Evolutionary conservation across 2,329 filamentous ascomycete species (phyloP), one percentile per base, ranked within the genome.

Genomic region (Fusarium drepaniforme): DNA sequence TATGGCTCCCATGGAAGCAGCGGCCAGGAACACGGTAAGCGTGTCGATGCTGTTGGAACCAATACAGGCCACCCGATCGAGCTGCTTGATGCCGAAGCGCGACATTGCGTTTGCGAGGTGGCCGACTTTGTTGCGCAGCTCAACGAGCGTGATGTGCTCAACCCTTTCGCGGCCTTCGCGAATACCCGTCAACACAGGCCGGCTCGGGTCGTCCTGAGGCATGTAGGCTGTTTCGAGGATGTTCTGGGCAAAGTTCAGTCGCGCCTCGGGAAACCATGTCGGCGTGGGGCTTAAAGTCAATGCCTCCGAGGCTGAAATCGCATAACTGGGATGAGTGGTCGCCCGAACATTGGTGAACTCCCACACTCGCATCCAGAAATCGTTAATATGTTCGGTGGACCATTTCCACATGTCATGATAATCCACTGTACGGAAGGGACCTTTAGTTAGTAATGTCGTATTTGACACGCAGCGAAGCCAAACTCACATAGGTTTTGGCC

Each of bases 1-100:
- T 18, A 68, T 68, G 1, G 66, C 66, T 2, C 66, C 61, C 3
- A 65, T 64, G 7, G 66, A 68, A 6, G 65, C 42, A 30, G 66
- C 65, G 18, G 66, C 66, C 5, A 68, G 37, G 28, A 61, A 65
- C 5, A 59, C 13, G 15, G 42, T 44, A 9, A 68, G 33, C 40
- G 66, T 33, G 13, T 33, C 37, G 7, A 40, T n/a, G 5, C 37
- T 60, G 5, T 49, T 68, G 12, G 42, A 40, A 8, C 64, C 44
- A 3, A 65, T 23, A 5, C 61, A 61, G 9, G 66, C 66, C 15
- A 68, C 28, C 15, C 66, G 25, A 9, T 68, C 66, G 2, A 61
- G 53, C 8, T 56, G 35, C 23, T n/a, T 35, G 23, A 68, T 42
- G 4, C 66, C 66, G 2, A 18, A 25, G 6, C 51, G 30, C 16